A percentile compares a stretch with the other conserved stretches of the same genome.
Conservation (phyloP, 2,329 filamentous ascomycete species). For the Lachnellula arida region DNA sequence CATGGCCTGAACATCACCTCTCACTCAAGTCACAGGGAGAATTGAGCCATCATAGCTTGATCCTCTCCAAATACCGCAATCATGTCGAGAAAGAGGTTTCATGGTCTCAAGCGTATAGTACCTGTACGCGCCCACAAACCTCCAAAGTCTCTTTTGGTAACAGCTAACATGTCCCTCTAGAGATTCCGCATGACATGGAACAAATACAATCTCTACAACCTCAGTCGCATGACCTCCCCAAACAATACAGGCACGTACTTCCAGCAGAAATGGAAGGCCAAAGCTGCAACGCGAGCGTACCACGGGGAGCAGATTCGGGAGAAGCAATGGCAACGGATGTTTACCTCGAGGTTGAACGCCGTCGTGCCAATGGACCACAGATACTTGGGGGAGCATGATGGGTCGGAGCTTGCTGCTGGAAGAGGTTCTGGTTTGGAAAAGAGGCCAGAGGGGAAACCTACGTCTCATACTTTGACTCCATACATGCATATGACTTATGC, state of each 20-base stretch:
- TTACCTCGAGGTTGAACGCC: slow-evolving; percentile 72
- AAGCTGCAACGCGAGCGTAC: slow-evolving; percentile 77
- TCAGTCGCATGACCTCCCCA: slow-evolving; percentile 52
- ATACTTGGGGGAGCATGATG: slow-evolving; percentile 77
- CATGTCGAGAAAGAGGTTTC: slow-evolving; percentile 55
- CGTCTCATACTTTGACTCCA: slow-evolving; percentile 54
- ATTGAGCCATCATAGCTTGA: not conserved
- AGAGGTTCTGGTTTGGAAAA: slow-evolving; percentile 63
- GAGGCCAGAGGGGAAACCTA: slow-evolving; percentile 26
- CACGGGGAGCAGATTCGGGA: slow-evolving; percentile 94
- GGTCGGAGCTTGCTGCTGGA: slow-evolving; percentile 76
- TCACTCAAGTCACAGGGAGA: not conserved
- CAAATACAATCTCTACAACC: slow-evolving; percentile 94
- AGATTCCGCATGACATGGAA: slow-evolving; percentile 96
- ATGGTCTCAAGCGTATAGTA: slow-evolving; percentile 63
- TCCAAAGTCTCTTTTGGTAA: not conserved
- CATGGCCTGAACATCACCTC: not conserved
- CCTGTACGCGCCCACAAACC: slow-evolving; percentile 29
- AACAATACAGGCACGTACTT: slow-evolving; percentile 64
- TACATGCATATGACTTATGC: slow-evolving; percentile 97
- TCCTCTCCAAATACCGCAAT: slow-evolving; percentile 1
- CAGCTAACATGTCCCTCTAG: slow-evolving; percentile 42
- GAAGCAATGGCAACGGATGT: slow-evolving; percentile 91
- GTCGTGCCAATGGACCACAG: slow-evolving; percentile 80
- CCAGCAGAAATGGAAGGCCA: slow-evolving; percentile 97